Evolutionary conservation across 2,329 filamentous ascomycete species (phyloP).

Genomic region (Colletotrichum sp.): DNA sequence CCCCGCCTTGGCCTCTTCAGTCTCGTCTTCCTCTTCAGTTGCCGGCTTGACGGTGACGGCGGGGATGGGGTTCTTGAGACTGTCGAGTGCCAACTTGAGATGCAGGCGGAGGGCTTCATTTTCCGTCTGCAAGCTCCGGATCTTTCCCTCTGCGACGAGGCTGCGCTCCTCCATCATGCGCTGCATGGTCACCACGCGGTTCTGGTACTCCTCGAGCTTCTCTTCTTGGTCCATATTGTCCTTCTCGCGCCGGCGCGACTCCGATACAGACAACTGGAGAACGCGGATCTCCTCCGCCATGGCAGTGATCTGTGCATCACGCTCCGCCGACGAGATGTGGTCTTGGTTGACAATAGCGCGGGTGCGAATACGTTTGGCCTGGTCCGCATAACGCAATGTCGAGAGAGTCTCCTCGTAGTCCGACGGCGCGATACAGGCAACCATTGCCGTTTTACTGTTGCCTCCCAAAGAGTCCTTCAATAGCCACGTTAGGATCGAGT

Average conservation of each 20-base stretch:
- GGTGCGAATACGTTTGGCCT: constrained; percentile 96
- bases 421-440: constrained; percentile 92
- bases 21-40: background rate
- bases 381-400: constrained; percentile 94
- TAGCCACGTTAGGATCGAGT: constrained; percentile 84
- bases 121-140: constrained; percentile 85
- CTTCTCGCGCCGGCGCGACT: constrained; percentile 72
- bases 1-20: constrained; percentile 3
- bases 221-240: constrained; percentile 81
- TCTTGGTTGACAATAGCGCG: constrained; percentile 96
- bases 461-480: constrained; percentile 95
- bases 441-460: constrained; percentile 99
- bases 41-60: constrained; percentile 45
- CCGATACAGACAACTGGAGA: constrained; percentile 77
- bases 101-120: constrained; percentile 90
- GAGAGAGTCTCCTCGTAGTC: constrained; percentile 98
- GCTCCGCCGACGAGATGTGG: constrained; percentile 87
- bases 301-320: constrained; percentile 89
- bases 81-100: constrained; percentile 83
- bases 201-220: constrained; percentile 92
- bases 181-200: constrained; percentile 87
- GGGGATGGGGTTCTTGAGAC: constrained; percentile 90
- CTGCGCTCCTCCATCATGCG: constrained; percentile 94
- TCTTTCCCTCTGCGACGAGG: constrained; percentile 91
- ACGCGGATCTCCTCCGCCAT: constrained; percentile 95